Evolutionary conservation across 306 rosid species (phyloP), one percentile per base, ranked within the genome.

Genomic region (Parietaria judaica): DNA sequence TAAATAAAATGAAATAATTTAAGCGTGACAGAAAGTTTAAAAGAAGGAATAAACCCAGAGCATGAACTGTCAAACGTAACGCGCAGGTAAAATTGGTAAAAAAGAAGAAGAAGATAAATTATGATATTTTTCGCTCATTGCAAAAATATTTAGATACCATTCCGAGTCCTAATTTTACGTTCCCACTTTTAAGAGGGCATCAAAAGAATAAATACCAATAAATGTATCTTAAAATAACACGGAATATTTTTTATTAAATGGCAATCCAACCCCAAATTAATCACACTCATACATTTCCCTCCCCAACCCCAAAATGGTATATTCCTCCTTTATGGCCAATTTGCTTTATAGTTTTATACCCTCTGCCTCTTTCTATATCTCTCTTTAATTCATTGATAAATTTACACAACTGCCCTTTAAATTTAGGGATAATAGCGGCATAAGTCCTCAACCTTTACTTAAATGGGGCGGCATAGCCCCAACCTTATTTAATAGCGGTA

Each of bases 291-390:
- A 54, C 3, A 54, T 8, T 54, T 6, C 36, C 44, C 50, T 59
- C 36, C 9, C n/a, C 50, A 59, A 14, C 63, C 50, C 48, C 35
- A 59, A 58, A 41, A 41, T 59, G 35, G 63, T 59, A 59, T 39
- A 41, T 13, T 37, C 36, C 36, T 49, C 53, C 45, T 34, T 35
- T 55, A 15, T 4, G 8, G 16, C 6, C 54, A 9, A 50, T 13
- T 12, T 5, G 45, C 45, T 41, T 50, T 15, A 50, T 16, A 54
- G 11, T 23, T 54, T 16, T 9, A 54, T 54, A 17, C 58, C 38
- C 36, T 1, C 16, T 8, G 48, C 1, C 63, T 8, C 43, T 31
- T n/a, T 11, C 59, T 55, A 41, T 55, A 38, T 38, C 23, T 8
- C 14, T 14, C 5, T 36, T 16, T 5, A 23, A 23, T 23, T 23